Evolutionary conservation across 441 rosid species (phyloP).

Genomic region (Populus hybrid): DNA sequence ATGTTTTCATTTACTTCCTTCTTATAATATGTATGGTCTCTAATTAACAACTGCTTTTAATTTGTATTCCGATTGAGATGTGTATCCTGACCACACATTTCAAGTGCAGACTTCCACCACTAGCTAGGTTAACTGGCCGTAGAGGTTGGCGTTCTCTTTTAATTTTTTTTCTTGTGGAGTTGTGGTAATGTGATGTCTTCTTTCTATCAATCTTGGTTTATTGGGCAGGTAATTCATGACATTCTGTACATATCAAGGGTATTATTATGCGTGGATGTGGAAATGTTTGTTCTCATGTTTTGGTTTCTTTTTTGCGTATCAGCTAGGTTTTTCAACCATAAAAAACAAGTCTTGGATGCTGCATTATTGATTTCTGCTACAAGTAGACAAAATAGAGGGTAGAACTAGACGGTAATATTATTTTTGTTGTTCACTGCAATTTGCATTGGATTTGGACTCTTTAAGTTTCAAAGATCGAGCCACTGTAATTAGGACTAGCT

Average conservation of each 20-base stretch:
- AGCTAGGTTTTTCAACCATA: slow-evolving; percentile 1
- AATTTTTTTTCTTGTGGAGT: no score
- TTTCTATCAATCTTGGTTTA: neutral
- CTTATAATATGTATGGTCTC: neutral
- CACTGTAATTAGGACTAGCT: neutral
- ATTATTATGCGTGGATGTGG: no score
- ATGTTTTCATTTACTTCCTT: neutral
- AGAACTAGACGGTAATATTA: no score
- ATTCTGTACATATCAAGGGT: no score
- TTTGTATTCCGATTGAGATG: no score
- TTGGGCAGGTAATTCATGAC: neutral
- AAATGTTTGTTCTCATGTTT: neutral
- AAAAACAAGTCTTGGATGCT: slow-evolving; percentile 3
- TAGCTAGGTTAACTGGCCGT: neutral
- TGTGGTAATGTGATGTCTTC: no score
- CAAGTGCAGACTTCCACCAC: no score
- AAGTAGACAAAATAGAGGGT: slow-evolving; percentile 16
- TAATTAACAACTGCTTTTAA: neutral
- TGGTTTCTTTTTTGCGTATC: neutral
- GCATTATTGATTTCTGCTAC: slow-evolving; percentile 5
- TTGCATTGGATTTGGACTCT: no score
- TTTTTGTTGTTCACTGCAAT: no score
- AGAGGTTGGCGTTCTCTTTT: neutral
- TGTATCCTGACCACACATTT: no score
- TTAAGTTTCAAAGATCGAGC: neutral